Conservation (phyloP, 2,329 filamentous ascomycete genomes). For the Cladosporium cucumerinum region DNA sequence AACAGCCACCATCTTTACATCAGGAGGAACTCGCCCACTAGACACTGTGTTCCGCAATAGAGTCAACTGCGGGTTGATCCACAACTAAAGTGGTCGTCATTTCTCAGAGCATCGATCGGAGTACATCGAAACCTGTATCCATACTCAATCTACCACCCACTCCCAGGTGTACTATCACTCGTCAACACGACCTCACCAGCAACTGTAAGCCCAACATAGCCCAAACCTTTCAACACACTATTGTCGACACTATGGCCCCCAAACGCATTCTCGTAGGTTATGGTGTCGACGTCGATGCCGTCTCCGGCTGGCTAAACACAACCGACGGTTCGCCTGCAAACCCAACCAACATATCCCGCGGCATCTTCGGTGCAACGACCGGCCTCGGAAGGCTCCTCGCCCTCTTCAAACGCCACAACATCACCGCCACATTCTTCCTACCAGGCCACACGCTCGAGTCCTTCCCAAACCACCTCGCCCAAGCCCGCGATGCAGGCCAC, state of each 20-base stretch:
- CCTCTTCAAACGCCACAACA: constrained; percentile 41
- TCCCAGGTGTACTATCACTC: background rate
- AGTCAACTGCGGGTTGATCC: background rate
- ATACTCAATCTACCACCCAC: no score
- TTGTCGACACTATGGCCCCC: constrained; percentile 21
- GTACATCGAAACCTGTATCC: no score
- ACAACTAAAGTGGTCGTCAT: background rate
- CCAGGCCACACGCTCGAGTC: constrained; percentile 46
- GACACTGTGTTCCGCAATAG: background rate
- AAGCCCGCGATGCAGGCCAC: constrained; percentile 42
- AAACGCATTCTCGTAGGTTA: constrained; percentile 41
- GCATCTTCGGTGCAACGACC: constrained; percentile 41
- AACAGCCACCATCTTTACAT: no score
- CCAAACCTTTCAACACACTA: background rate
- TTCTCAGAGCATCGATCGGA: background rate
- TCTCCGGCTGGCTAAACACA: constrained; percentile 42
- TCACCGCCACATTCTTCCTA: constrained; percentile 43
- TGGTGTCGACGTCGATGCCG: constrained; percentile 43
- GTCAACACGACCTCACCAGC: background rate
- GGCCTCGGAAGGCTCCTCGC: constrained; percentile 41
- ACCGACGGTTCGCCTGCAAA: constrained; percentile 36
- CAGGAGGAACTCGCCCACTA: no score
- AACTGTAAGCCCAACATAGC: background rate
- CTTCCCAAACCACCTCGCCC: constrained; percentile 48
- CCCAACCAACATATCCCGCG: constrained; percentile 40